Base-by-base conservation (phyloP, 352 stramenopile genomes). In the Halophytophthora batemanensis region DNA sequence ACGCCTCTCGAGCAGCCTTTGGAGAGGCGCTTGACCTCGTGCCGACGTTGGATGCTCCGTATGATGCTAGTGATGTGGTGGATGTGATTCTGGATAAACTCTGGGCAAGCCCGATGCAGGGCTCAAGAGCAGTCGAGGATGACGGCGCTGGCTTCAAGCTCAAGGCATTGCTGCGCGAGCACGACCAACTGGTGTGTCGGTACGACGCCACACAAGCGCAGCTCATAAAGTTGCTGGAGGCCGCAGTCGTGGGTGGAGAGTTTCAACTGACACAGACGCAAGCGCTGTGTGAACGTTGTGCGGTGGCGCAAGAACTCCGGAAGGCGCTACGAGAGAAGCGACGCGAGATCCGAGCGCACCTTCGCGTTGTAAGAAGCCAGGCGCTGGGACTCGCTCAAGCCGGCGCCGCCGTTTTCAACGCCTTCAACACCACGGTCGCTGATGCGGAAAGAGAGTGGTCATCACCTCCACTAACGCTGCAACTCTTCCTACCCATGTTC, bases 21-120 rank as follows among this genome's bases (percentile, higher is more conserved):
- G 73, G 74, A 21, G 76, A 84, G 8, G 18, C 36, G 7, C 47
- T 82, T 5, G 49, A 58, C 1, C 47, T 53, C 23, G 45, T 76
- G 11, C 74, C 74, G 18, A 68, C 70, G 1, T 25, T 87, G 0
- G 63, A 69, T 17, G 73, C 55, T 3, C 18, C 52, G 6, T 7
- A 74, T 6, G 33, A 74, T n/a, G 15, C 45, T 0, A 64, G 53
- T 0, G 77, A 86, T 3, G 18, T 80, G 0, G 19, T 34, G 0
- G 65, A 70, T 21, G 39, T 73, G 2, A 29, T 86, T 10, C 46
- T 86, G 1, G 77, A 88, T 50, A 73, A 68, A 6, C 48, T 85
- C 36, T 86, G 72, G 71, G 58, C 45, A 46, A 60, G 28, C 47
- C 17, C 54, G 45, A 14, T 18, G 13, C 4, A 31, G 8, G 28